phyloP scores from a whole-genome alignment of 805 yeast species.

The Peterozyma toletana region DNA sequence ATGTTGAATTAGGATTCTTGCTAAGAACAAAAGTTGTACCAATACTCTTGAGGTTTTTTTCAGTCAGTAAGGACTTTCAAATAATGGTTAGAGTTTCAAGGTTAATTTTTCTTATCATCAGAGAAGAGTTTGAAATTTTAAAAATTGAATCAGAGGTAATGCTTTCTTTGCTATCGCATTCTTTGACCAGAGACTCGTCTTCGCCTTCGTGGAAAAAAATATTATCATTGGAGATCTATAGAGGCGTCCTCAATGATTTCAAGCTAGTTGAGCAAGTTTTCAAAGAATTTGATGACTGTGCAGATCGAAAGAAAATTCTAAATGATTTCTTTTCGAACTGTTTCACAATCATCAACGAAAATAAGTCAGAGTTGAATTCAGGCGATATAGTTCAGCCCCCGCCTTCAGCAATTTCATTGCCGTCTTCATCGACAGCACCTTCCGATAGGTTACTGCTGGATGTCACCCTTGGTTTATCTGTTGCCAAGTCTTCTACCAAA shows the following conservation, averaged over 20 bases:
- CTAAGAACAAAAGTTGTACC: constrained; percentile 71
- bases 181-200: constrained; percentile 49
- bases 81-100: constrained; percentile 71
- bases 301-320: constrained; percentile 46
- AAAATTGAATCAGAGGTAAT: constrained; percentile 79
- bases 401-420: constrained; percentile 5
- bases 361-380: constrained; percentile 24
- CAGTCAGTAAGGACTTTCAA: constrained; percentile 54
- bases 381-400: constrained; percentile 25
- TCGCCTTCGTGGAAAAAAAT: constrained; percentile 67
- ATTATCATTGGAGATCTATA: constrained; percentile 67
- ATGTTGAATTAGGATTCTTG: constrained; percentile 58
- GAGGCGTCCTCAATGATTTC: constrained; percentile 51
- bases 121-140: constrained; percentile 53
- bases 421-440: constrained; percentile 10
- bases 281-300: constrained; percentile 50
- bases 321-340: constrained; percentile 44
- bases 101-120: constrained; percentile 53
- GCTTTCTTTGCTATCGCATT: constrained; percentile 65
- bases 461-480: constrained; percentile 28
- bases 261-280: constrained; percentile 44
- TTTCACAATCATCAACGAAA: constrained; percentile 26
- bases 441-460: constrained; percentile 5
- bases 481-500: constrained; percentile 36
- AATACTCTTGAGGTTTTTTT: constrained; percentile 57